Base-by-base conservation (phyloP, 2,329 filamentous ascomycete species). In the Curvularia lunata region DNA sequence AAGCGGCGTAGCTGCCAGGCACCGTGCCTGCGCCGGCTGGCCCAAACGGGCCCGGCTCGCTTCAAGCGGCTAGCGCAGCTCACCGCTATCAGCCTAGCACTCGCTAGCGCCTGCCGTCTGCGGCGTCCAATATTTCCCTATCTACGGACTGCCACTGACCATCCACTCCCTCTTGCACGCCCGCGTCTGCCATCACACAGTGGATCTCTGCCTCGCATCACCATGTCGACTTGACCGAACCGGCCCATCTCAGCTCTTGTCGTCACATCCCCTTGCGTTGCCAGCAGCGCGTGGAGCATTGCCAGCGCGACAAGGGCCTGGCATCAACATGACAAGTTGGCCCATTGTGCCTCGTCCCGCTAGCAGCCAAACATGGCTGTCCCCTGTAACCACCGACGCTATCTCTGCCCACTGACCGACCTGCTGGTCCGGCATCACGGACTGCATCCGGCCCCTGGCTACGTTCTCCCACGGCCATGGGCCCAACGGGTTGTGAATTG, bases 1-100 rank as follows among this genome's bases (percentile, higher is more conserved):
- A 57, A 57, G n/a, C 37, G 55, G 34, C n/a, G 18, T 54, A 42
- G 38, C 30, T 12, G n/a, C 4, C 55, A 58, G 45, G 55, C 45
- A 58, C 55, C 50, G 45, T 32, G 53, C 45, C 50, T 38, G 25
- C 55, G 42, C 50, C 28, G 10, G 5, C n/a, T 16, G 25, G 32
- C 40, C 13, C 25, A 21, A 45, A 30, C 16, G 55, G 51, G n/a
- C 25, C 25, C 23, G n/a, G 45, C 45, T 45, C 45, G 37, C 40
- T 23, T 5, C 6, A 16, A 41, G 13, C 37, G 19, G 40, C 45
- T 43, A 43, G 41, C 2, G 1, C 1, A 9, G 7, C 13, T n/a
- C 13, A 28, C 43, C 18, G 5, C 12, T 16, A 4, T n/a, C 0
- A 7, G 23, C 1, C 23, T 27, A 43, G 41, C 23, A 23, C 16